A percentile compares a stretch with the other conserved stretches of the same genome.
Evolutionary conservation across 768 basidiomycete species (phyloP).

Genomic region (Leccinum sublutescens): DNA sequence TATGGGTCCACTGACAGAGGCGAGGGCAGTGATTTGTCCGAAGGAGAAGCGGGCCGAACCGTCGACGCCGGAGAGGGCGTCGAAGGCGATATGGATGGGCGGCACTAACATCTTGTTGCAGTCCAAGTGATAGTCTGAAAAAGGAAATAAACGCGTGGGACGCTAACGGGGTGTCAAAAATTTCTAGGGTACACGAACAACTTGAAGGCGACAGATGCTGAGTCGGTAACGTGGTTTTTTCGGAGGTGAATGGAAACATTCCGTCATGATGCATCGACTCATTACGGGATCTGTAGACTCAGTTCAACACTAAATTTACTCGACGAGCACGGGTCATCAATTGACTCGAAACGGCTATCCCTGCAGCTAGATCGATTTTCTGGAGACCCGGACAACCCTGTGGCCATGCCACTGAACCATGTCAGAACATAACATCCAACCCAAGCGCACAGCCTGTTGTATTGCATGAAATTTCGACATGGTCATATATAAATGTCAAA

Average conservation of each 20-base stretch:
- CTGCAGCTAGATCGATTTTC: neutral
- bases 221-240: no score
- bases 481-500: no score
- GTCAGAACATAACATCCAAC: neutral
- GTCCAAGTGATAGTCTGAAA: neutral
- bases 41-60: conserved; percentile 68
- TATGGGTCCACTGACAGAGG: conserved; percentile 80
- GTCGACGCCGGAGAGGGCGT: conserved; percentile 67
- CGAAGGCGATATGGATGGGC: conserved; percentile 45
- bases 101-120: neutral
- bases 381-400: neutral
- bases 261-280: no score
- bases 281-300: neutral
- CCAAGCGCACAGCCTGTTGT: neutral
- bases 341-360: neutral
- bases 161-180: no score
- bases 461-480: neutral
- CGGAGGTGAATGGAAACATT: no score
- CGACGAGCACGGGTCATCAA: neutral
- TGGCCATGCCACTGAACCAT: neutral
- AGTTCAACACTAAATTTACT: neutral
- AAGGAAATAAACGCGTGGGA: neutral
- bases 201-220: no score
- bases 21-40: conserved; percentile 43
- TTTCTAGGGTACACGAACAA: no score